Base-by-base conservation (phyloP, 306 rosid species). In the Cyclanthera cordifolia region DNA sequence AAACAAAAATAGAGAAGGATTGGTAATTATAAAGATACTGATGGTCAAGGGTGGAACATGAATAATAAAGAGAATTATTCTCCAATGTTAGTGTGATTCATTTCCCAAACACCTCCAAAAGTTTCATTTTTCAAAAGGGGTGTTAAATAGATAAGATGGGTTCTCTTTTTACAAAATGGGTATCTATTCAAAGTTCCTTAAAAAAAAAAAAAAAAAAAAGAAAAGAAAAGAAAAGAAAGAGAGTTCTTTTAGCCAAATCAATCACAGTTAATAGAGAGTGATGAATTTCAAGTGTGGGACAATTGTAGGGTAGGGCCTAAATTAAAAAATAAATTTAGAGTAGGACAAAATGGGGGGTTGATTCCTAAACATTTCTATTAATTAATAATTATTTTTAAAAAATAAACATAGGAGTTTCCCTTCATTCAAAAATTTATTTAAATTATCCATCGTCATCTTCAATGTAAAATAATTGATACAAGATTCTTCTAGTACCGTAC, bases 381-480 rank as follows among this genome's bases (percentile, higher is more conserved):
- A 58, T 17, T 58, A 58, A 30, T n/a, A 9, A n/a, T 32, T 32
- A 30, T 58, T 58, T 14, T 58, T 15, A 14, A 34, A 14, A 34
- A 34, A 34, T 34, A 0, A 27, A 11, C 63, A 56, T 56, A 6
- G 41, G 39, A 56, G 21, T 28, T 56, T 56, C 8, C 37, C 63
- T 56, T 56, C 63, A 4, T 14, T 27, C 41, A 56, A 28, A 5
- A 15, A 25, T 56, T 58, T 27, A 10, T 8, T 32, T 16, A 58
- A 58, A 58, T 58, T 58, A 58, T 58, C 47, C 66, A n/a, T 58
- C 66, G 25, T 32, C 45, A 58, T 58, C 46, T 30, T 32, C 66
- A 30, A 58, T 58, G 46, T 8, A n/a, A 58, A 58, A 58, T 58
- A 20, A 58, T 32, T 8, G 6, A 32, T 43, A n/a, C 16, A 32